These are phyloP conservation scores for Rhizopus microsporus DNA, from an alignment of 371 early-diverging fungal species.

Conservation along the genomic window DNA sequence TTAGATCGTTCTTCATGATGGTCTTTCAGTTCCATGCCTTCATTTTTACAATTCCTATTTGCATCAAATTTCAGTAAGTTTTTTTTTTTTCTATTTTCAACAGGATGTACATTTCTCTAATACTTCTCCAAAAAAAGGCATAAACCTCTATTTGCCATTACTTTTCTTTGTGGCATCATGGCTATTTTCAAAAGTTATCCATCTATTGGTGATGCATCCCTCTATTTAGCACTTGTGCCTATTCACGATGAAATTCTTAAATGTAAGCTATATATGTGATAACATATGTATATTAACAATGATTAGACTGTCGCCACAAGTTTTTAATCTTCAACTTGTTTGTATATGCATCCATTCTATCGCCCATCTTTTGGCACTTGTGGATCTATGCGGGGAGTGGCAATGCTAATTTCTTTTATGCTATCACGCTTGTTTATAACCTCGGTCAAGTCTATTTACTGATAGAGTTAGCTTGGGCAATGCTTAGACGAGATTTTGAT, in stretches of 20 bases:
- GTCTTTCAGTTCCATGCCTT: constrained; percentile 90
- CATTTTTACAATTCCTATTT: constrained; percentile 80
- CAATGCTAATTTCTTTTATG: constrained; percentile 97
- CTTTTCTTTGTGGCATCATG: constrained; percentile 70
- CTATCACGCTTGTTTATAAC: constrained; percentile 89
- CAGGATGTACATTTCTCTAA: neutral
- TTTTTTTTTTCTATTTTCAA: too few species aligned
- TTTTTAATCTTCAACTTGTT: constrained; percentile 68
- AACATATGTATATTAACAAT: neutral
- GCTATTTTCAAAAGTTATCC: constrained; percentile 93
- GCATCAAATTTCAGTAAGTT: constrained; percentile 69
- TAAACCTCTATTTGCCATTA: constrained; percentile 77
- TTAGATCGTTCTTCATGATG: constrained; percentile 87
- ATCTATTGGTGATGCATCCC: constrained; percentile 78
- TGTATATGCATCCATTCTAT: constrained; percentile 72
- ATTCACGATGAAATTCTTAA: constrained; percentile 83
- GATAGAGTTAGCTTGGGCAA: constrained; percentile 77
- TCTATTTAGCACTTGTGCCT: constrained; percentile 80
- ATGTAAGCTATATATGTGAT: constrained; percentile 55
- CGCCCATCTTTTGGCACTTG: constrained; percentile 90
- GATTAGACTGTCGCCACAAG: constrained; percentile 67
- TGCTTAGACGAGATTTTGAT: constrained; percentile 80
- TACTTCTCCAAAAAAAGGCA: constrained; percentile 51
- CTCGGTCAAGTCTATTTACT: constrained; percentile 82
- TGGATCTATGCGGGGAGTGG: constrained; percentile 95